A percentile compares a stretch with the other conserved stretches of the same genome.
Evolutionary conservation across 2,329 filamentous ascomycete species (phyloP).

Genomic region (Raffaelea ambrosiae): DNA sequence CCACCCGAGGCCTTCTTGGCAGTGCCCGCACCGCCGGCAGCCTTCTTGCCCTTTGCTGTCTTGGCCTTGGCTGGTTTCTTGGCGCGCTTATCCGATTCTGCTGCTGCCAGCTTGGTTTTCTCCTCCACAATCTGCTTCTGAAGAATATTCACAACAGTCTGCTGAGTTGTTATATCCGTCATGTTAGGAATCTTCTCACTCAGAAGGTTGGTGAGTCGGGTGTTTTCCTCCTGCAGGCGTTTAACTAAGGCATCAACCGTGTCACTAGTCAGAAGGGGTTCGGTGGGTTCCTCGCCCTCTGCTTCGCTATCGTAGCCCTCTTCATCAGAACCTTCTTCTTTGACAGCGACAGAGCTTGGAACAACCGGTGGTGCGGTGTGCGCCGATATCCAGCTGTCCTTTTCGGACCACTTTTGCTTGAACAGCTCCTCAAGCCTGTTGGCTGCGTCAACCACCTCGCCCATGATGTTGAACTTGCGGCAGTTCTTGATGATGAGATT

Average conservation of each 20-base stretch:
- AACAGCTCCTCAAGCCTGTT: slow-evolving; percentile 68
- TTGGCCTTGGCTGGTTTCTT: slow-evolving; percentile 44
- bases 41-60: slow-evolving; percentile 46
- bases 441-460: slow-evolving; percentile 39
- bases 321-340: slow-evolving; percentile 64
- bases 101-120: slow-evolving; percentile 50
- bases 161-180: slow-evolving; percentile 45
- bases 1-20: slow-evolving; percentile 15
- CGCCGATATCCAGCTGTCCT: slow-evolving; percentile 70
- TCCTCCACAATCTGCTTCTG: slow-evolving; percentile 68
- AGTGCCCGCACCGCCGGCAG: slow-evolving; percentile 8
- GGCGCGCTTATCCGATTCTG: slow-evolving; percentile 48
- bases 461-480: slow-evolving; percentile 67
- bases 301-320: slow-evolving; percentile 61
- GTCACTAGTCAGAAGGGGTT: slow-evolving; percentile 27
- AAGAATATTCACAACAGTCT: slow-evolving; percentile 54
- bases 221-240: slow-evolving; percentile 47
- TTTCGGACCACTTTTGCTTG: slow-evolving; percentile 65
- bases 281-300: slow-evolving; percentile 47
- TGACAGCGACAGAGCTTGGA: slow-evolving; percentile 36
- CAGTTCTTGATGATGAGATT: slow-evolving; percentile 83
- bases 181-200: slow-evolving; percentile 41
- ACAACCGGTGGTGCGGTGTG: slow-evolving; percentile 29
- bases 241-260: slow-evolving; percentile 44
- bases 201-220: slow-evolving; percentile 47